Conservation (phyloP, 2,329 filamentous ascomycete genomes). For the Akanthomyces dipterigenus region DNA sequence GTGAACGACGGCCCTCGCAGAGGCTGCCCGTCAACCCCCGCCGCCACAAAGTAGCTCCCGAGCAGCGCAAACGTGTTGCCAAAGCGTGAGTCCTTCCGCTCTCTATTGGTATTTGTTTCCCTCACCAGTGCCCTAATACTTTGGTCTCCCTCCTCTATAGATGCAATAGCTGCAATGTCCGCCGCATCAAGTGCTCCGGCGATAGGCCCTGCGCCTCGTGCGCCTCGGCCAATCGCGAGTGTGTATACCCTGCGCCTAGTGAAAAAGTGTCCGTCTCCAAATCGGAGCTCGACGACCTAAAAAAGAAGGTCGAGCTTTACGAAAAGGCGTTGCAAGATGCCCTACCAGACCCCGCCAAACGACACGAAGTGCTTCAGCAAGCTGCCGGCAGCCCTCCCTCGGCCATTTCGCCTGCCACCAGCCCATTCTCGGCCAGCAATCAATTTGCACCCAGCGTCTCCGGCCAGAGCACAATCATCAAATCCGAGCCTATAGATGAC, state of each 20-base stretch:
- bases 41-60: conserved; percentile 39
- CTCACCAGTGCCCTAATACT: neutral
- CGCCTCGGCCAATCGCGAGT: conserved; percentile 34
- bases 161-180: conserved; percentile 47
- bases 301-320: conserved; percentile 31
- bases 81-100: conserved; percentile 37
- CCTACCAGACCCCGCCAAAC: conserved; percentile 28
- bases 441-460: conserved; percentile 4
- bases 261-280: conserved; percentile 38
- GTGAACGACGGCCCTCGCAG: conserved; percentile 23
- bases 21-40: conserved; percentile 45
- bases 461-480: conserved; percentile 13
- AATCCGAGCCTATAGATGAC: conserved; percentile 11
- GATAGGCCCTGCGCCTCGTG: conserved; percentile 43
- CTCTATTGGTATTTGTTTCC: neutral
- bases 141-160: conserved; percentile 22
- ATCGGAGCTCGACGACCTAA: conserved; percentile 35
- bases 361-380: conserved; percentile 27
- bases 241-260: conserved; percentile 38
- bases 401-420: conserved; percentile 19
- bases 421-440: conserved; percentile 12
- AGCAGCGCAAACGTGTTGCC: conserved; percentile 41
- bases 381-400: conserved; percentile 17
- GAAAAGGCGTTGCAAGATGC: conserved; percentile 32
- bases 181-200: conserved; percentile 46